Base-by-base conservation (phyloP, 371 early-diverging fungal genomes). In the Lichtheimia ornata region DNA sequence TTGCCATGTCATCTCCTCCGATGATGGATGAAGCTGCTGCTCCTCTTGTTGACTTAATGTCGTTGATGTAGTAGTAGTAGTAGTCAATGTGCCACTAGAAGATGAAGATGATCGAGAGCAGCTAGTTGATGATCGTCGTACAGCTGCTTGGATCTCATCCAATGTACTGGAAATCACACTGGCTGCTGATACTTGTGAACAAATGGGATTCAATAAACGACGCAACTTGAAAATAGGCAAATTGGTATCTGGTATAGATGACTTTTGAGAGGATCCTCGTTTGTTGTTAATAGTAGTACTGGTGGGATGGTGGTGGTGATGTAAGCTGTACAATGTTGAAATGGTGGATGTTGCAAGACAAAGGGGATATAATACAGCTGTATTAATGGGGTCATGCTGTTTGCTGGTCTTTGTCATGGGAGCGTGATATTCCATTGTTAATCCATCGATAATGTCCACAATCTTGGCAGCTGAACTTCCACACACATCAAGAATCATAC, bases 391-490 rank as follows among this genome's bases (percentile, higher is more conserved):
- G 12, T 55, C 49, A 22, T 18, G 56, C 4, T 44, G 56, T 11
- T 17, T 47, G 35, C 15, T 47, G 47, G 17, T 15, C 0, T 28
- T 18, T 1, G 50, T 22, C n/a, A 40, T 25, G 15, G 56, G 56
- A 13, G 51, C 47, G 9, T 56, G 62, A 14, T 51, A 28, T 5
- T 62, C 42, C 45, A 64, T 18, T 3, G 59, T 56, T 4, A 59
- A 59, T 6, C 54, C 45, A 50, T 67, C 59, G 24, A 62, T 53
- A 27, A 55, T 42, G 45, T 62, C 57, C n/a, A 67, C 56, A 50
- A 62, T 62, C 17, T 55, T 56, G 15, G 61, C 51, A 15, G 66
- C 56, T 15, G 61, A 20, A 49, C 18, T 17, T 49, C 45, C 61
- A 50, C 66, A 66, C n/a, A 53, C 18, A n/a, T 66, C 45, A 17